Evolutionary conservation across 1,284 basidiomycete genomes (phyloP), one percentile per base, ranked within the genome.

Genomic region (Rhodotorula sp.): DNA sequence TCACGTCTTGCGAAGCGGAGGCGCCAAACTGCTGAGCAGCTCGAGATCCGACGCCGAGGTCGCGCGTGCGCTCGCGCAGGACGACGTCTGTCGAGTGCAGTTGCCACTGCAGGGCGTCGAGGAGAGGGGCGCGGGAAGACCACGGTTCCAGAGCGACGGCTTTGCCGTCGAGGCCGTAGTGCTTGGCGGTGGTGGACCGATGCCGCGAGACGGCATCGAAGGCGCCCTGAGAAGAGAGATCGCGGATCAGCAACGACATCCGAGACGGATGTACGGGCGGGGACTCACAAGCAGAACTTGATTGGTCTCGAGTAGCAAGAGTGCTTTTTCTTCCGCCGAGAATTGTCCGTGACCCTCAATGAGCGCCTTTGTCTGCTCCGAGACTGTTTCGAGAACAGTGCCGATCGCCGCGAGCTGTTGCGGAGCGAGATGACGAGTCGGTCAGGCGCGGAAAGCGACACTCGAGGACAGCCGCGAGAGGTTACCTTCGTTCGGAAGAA

Each of bases 401-500:
- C 81, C 81, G 4, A 84, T 70, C n/a, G 80, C 73, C 3, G 60
- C 64, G 51, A 73, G 64, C 70, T 72, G 60, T 49, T 21, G 61
- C 21, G 26, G 64, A 58, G 23, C 31, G 46, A 26, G 6, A 3
- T 21, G 8, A 20, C 23, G 26, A 16, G 23, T 1, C 3, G 66
- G 51, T 3, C 46, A 60, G 70, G 16, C 59, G 29, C 62, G 58
- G 47, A 69, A 31, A 12, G 29, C 26, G 58, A 62, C 23, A 20
- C 49, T 51, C 63, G 29, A 20, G 18, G n/a, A 26, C 15, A 26
- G 46, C 46, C 15, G 16, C 20, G n/a, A 47, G 64, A 49, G 66
- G 81, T 65, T 49, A 92, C 87, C 72, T 88, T 86, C 39, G 86
- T 83, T 58, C 91, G 86, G 86, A 98, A 97, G 83, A 98, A 97